Percentiles rank a stretch among this genome's conserved stretches.
These are phyloP conservation scores for Castanea mollissima DNA, from an alignment of 306 rosid genomes.

Conservation along the genomic window DNA sequence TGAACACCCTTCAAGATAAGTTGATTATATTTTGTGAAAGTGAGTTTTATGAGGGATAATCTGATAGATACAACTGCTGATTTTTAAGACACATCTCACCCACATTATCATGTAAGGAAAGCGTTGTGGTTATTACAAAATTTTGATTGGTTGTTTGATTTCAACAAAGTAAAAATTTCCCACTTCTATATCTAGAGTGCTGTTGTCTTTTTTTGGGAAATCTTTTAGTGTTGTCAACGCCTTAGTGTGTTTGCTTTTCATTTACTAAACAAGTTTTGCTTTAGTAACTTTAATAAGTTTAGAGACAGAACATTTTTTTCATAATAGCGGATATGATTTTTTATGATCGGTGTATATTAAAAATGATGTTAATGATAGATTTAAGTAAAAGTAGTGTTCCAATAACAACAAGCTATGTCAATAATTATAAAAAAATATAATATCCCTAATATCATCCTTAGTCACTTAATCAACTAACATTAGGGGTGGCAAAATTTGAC, in stretches of 20 bases:
- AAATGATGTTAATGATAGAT: no score
- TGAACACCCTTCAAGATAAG: constrained; percentile 57
- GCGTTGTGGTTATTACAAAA: constrained; percentile 28
- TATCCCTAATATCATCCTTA: no score
- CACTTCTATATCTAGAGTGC: not conserved
- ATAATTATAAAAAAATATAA: no score
- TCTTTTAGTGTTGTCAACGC: constrained; percentile 16
- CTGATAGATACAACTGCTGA: constrained; percentile 27
- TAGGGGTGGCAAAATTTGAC: no score
- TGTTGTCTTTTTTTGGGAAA: no score
- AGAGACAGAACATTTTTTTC: no score
- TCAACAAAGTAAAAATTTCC: not conserved
- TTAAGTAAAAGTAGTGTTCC: no score
- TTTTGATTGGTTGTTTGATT: constrained; percentile 23
- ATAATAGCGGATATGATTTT: rapidly evolving
- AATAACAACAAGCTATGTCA: no score
- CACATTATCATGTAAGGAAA: constrained; percentile 31
- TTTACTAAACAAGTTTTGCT: no score
- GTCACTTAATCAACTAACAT: no score
- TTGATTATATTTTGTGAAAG: constrained; percentile 35
- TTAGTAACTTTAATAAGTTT: no score
- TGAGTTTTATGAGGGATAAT: constrained; percentile 25
- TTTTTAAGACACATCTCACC: constrained; percentile 52
- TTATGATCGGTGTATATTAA: no score
- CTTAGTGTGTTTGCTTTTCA: not conserved